Evolutionary conservation across 2,329 filamentous ascomycete genomes (phyloP), one percentile per base, ranked within the genome.

Genomic region (Colletotrichum lentis): DNA sequence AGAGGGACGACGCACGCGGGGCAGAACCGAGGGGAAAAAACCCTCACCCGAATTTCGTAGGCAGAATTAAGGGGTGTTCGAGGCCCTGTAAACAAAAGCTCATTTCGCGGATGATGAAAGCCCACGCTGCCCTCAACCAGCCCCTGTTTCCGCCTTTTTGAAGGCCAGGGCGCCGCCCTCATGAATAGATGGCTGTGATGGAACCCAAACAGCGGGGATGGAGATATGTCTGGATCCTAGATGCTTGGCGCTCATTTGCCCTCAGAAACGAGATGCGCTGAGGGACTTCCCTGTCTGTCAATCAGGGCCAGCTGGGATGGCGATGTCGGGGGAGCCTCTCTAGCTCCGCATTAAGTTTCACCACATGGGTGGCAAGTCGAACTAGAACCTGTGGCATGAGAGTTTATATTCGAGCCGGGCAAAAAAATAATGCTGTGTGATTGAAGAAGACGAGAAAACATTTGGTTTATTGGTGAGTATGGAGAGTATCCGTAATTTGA

Each of bases 1-100:
- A 58, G 54, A 54, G 64, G 39, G 47, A 37, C 47, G 54, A 49
- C 60, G 39, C 41, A 27, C 47, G 54, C 53, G 43, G 61, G 62
- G 43, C 55, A 56, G 27, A 31, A 31, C 27, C 27, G 24, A 20
- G 20, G 4, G n/a, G 16, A 20, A 65, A 60, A 68, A 61, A 27
- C 16, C 24, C 62, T 68, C 49, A 65, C 39, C 6, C 8, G 39
- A 56, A 56, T 49, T 44, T 68, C 49, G 20, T 18, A 31, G 20
- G 22, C 64, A 55, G 65, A 39, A 68, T 68, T 68, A 61, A 68
- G 62, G 62, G 62, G 39, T 52, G 62, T 65, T 59, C 55, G 37
- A 43, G 37, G 37, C 53, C 43, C 62, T 55, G 44, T 47, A 59
- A 65, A 56, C 62, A 22, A 60, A 31, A 46, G 24, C 62, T 68